These are phyloP conservation scores for Neobulgaria alba DNA, from an alignment of 2,329 filamentous ascomycete genomes.

Conservation along the genomic window DNA sequence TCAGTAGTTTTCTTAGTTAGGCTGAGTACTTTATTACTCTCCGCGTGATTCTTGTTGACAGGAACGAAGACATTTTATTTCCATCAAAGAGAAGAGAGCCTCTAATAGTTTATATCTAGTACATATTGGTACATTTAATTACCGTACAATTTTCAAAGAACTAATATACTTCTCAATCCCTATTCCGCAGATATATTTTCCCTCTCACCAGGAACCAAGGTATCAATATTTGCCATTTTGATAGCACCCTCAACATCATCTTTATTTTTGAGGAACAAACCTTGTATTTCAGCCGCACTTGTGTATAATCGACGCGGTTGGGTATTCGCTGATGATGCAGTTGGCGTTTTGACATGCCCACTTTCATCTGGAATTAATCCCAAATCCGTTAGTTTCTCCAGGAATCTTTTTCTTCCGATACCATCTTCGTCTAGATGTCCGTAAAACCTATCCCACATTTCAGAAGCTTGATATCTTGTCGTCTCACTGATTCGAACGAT, in stretches of 20 bases:
- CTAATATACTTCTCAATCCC: no score
- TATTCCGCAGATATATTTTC: no score
- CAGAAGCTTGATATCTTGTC: conserved; percentile 70
- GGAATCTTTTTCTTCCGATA: conserved; percentile 56
- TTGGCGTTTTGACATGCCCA: background rate
- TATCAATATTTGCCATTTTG: conserved; percentile 61
- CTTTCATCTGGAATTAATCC: conserved; percentile 54
- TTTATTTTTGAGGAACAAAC: conserved; percentile 93
- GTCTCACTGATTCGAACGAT: conserved; percentile 84
- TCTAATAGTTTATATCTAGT: no score
- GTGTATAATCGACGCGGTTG: conserved; percentile 35
- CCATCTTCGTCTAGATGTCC: conserved; percentile 65
- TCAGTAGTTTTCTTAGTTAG: no score
- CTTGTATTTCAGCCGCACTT: conserved; percentile 88
- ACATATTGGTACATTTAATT: no score
- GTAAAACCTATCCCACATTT: conserved; percentile 95
- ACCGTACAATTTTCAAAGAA: no score
- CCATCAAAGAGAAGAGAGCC: no score
- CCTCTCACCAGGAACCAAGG: conserved; percentile 45
- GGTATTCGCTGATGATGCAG: conserved; percentile 3
- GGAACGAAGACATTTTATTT: no score
- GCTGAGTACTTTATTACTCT: no score
- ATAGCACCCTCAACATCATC: conserved; percentile 83
- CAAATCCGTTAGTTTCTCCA: conserved; percentile 59
- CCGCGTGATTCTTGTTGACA: no score